phyloP scores from a whole-genome alignment of 2,329 filamentous ascomycete species.

The Camillea tinctor region DNA sequence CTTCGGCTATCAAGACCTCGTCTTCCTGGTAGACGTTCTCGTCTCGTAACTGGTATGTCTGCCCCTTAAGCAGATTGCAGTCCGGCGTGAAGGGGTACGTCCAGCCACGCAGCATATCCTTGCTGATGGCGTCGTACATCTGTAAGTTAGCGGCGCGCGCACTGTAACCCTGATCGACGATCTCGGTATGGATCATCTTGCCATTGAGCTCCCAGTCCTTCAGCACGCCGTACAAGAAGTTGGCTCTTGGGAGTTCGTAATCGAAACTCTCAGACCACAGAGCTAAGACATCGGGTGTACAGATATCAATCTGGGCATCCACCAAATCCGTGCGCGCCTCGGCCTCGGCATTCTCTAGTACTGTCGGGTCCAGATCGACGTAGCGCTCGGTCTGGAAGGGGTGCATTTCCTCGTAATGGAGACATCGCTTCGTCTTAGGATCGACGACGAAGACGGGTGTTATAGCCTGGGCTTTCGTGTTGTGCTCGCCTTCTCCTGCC shows the following conservation, averaged over 20 bases:
- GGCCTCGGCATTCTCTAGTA: constrained; percentile 73
- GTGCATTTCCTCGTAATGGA: constrained; percentile 92
- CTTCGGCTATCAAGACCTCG: constrained; percentile 69
- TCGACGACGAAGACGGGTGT: constrained; percentile 87
- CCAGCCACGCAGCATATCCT: constrained; percentile 84
- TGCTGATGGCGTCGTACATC: constrained; percentile 85
- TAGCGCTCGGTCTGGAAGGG: constrained; percentile 64
- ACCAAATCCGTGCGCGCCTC: constrained; percentile 85
- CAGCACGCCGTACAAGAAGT: constrained; percentile 87
- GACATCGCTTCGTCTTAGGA: constrained; percentile 71
- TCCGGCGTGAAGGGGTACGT: constrained; percentile 87
- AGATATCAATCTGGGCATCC: constrained; percentile 95
- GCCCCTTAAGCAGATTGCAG: constrained; percentile 75
- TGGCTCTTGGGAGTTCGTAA: constrained; percentile 83
- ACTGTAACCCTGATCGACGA: constrained; percentile 79
- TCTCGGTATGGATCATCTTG: constrained; percentile 91
- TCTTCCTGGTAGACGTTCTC: constrained; percentile 76
- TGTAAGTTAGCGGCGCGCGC: constrained; percentile 82
- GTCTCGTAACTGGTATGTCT: constrained; percentile 70
- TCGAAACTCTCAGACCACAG: constrained; percentile 98
- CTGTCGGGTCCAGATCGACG: constrained; percentile 72
- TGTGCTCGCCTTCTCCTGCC: constrained; percentile 66
- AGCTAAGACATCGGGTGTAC: constrained; percentile 90
- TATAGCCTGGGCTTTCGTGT: constrained; percentile 73
- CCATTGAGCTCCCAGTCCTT: constrained; percentile 97